Percentiles rank a stretch among this genome's conserved stretches.
Evolutionary conservation across 2,329 filamentous ascomycete genomes (phyloP).

Genomic region (Didymella lethalis): DNA sequence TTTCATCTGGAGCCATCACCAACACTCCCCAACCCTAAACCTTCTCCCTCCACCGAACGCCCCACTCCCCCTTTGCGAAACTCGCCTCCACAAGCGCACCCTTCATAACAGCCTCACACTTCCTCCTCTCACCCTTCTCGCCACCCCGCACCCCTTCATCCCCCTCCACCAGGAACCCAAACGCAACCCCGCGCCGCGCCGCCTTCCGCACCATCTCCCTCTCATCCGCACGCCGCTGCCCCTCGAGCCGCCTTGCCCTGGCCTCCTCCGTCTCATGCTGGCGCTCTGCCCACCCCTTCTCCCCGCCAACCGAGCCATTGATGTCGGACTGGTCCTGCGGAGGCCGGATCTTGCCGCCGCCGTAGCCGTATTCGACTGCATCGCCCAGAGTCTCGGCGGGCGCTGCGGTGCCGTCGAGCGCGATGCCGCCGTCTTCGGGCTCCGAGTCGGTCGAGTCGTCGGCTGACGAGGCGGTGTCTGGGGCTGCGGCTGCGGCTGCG

Average conservation of each 20-base stretch:
- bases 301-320: slow-evolving; percentile 65
- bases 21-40: slow-evolving; percentile 4
- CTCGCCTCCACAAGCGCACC: slow-evolving; percentile 66
- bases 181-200: slow-evolving; percentile 67
- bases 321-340: slow-evolving; percentile 59
- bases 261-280: slow-evolving; percentile 62
- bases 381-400: slow-evolving; percentile 7
- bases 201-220: slow-evolving; percentile 69
- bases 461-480: slow-evolving; percentile 14
- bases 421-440: slow-evolving; percentile 14
- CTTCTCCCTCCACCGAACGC: slow-evolving; percentile 63
- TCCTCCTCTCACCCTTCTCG: slow-evolving; percentile 45
- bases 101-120: slow-evolving; percentile 67
- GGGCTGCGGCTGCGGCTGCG: slow-evolving; percentile 6
- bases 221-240: slow-evolving; percentile 58
- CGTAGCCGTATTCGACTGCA: slow-evolving; percentile 35
- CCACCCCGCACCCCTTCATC: slow-evolving; percentile 15
- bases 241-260: slow-evolving; percentile 58
- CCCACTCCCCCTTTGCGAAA: slow-evolving; percentile 69
- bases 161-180: slow-evolving; percentile 56
- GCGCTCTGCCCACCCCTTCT: slow-evolving; percentile 64
- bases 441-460: slow-evolving; percentile 29
- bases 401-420: background rate
- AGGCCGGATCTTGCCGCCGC: slow-evolving; percentile 49
- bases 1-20: too few relatives aligned